Percentiles rank a stretch among this genome's conserved stretches.
phyloP scores from a whole-genome alignment of 768 basidiomycete species.

The Zangia roseola region DNA sequence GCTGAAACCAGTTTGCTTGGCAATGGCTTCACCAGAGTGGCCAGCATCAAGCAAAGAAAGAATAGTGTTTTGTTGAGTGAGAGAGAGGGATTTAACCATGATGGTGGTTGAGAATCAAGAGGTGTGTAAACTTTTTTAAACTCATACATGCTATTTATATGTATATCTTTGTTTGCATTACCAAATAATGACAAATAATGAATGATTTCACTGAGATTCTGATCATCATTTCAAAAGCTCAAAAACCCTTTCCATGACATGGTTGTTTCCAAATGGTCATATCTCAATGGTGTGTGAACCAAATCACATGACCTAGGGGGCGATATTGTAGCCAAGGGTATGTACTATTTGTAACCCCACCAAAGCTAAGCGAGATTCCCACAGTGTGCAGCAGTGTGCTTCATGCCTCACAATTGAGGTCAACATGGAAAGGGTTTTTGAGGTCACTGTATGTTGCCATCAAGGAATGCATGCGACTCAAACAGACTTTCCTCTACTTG shows the following conservation, averaged over 20 bases:
- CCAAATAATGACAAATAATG: neutral
- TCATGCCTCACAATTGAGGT: conserved; percentile 14
- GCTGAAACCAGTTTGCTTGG: too few species aligned
- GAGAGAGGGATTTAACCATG: neutral
- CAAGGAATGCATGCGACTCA: conserved; percentile 61
- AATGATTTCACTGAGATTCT: conserved; percentile 1
- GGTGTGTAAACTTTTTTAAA: neutral
- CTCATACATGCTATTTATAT: conserved; percentile 1
- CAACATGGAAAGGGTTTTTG: conserved; percentile 22
- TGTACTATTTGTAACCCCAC: neutral
- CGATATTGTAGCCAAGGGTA: neutral
- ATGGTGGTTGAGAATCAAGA: neutral
- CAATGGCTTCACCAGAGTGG: neutral
- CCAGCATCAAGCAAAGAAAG: conserved; percentile 1
- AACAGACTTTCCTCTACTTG: conserved; percentile 73
- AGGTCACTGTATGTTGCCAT: conserved; percentile 48
- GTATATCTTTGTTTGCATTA: neutral
- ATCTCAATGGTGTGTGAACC: neutral
- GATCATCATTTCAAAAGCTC: neutral
- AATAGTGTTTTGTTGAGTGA: too few species aligned
- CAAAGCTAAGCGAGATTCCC: conserved; percentile 14
- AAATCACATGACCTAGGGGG: neutral
- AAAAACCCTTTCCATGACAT: conserved; percentile 1
- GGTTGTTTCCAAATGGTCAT: neutral
- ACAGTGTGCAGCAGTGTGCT: neutral